phyloP scores from a whole-genome alignment of 108 stramenopile genomes.

The Nitzschia palea region DNA sequence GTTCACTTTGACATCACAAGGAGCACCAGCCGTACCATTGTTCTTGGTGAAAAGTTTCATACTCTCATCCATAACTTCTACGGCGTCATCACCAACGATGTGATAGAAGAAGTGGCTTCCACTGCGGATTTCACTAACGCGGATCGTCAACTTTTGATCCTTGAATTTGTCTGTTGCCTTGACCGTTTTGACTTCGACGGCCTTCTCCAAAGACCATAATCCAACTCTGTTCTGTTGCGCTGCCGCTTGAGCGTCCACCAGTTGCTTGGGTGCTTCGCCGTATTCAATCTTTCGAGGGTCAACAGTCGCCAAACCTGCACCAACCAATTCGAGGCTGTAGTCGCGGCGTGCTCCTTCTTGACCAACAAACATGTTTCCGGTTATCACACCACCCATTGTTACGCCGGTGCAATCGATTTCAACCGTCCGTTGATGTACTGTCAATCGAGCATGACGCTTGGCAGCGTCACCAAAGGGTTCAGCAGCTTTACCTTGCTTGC shows the following conservation, averaged over 20 bases:
- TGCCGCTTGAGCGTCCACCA: slow-evolving; percentile 73
- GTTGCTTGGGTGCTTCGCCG: slow-evolving; percentile 75
- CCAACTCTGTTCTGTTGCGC: slow-evolving; percentile 78
- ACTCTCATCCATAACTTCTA: slow-evolving; percentile 79
- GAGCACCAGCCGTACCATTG: slow-evolving; percentile 79
- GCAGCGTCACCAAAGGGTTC: slow-evolving; percentile 97
- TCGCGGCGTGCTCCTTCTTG: slow-evolving; percentile 68
- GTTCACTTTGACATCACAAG: slow-evolving; percentile 79
- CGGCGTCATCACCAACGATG: slow-evolving; percentile 66
- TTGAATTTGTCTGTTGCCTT: slow-evolving; percentile 51
- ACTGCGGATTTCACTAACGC: slow-evolving; percentile 89
- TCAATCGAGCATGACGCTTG: slow-evolving; percentile 86
- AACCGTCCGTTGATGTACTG: slow-evolving; percentile 91
- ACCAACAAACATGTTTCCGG: slow-evolving; percentile 78
- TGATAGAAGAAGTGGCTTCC: slow-evolving; percentile 92
- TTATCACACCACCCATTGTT: slow-evolving; percentile 85
- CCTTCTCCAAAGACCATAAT: slow-evolving; percentile 70
- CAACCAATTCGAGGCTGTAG: slow-evolving; percentile 76
- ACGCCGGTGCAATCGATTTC: slow-evolving; percentile 82
- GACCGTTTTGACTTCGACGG: slow-evolving; percentile 17
- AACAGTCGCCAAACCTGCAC: slow-evolving; percentile 79
- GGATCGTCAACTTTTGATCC: slow-evolving; percentile 59
- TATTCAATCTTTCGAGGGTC: slow-evolving; percentile 89
- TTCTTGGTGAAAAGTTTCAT: slow-evolving; percentile 86
- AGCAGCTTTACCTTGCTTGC: slow-evolving; percentile 58